A percentile compares a stretch with the other conserved stretches of the same genome.
These are phyloP conservation scores for Carallia pectinifolia DNA, from an alignment of 345 rosid genomes.

Conservation along the genomic window DNA sequence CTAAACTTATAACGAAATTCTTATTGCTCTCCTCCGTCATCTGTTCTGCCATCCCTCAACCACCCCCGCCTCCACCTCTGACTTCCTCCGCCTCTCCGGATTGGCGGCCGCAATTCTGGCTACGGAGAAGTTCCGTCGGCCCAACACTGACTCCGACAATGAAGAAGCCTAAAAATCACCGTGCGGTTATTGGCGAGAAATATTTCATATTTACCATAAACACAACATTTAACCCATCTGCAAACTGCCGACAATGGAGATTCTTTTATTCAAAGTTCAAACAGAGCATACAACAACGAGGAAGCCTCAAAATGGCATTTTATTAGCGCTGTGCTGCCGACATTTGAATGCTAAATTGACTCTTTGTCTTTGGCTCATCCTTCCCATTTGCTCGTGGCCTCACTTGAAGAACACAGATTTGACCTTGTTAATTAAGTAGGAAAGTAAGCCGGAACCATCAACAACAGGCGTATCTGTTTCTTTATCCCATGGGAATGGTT, in stretches of 20 bases:
- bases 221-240: not conserved
- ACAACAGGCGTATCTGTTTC: constrained; percentile 65
- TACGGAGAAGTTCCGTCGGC: too few relatives aligned
- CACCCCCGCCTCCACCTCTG: too few relatives aligned
- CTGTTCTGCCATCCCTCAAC: too few relatives aligned
- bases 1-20: too few relatives aligned
- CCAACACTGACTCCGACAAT: too few relatives aligned
- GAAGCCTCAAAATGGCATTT: not conserved
- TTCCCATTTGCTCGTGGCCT: constrained; percentile 2
- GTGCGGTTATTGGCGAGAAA: not conserved
- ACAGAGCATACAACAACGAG: not conserved
- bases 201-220: not conserved
- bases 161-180: not conserved
- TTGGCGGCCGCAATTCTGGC: too few relatives aligned
- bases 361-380: not conserved
- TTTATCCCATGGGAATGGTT: constrained; percentile 64
- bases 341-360: too few relatives aligned
- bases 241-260: not conserved
- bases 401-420: constrained; percentile 38
- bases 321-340: not conserved
- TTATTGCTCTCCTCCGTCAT: too few relatives aligned
- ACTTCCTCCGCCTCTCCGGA: too few relatives aligned
- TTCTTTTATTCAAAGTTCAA: constrained; percentile 14
- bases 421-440: constrained; percentile 28
- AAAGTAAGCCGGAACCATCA: constrained; percentile 36